Base-by-base conservation (phyloP, 1,284 basidiomycete genomes). In the Phellopilus nigrolimitatus region DNA sequence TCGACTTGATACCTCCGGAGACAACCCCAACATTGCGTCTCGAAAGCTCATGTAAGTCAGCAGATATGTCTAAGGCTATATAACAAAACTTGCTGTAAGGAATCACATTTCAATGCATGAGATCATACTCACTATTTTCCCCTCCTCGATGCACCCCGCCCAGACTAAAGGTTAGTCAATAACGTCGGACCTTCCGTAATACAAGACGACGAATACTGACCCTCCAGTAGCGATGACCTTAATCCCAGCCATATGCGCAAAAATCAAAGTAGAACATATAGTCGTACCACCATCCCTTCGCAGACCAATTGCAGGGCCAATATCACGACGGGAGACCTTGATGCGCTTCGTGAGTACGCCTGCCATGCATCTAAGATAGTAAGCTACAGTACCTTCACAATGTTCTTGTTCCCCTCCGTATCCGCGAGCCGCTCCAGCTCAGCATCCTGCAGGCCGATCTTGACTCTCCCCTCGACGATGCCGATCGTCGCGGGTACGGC, bases 141-240 rank as follows among this genome's bases (percentile, higher is more conserved):
- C 86, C 97, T 10, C 92, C 92, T 4, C 95, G 84, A 68, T 99
- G 97, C 1, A 98, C 97, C 46, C 95, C 92, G 3, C 92, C 92
- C 24, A 91, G 71, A 15, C 88, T 89, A 47, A 25, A 48, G 43
- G 40, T 31, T 37, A 15, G 39, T 21, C 25, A 37, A 52, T 24
- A 31, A 51, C 33, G 21, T 41, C 21, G 31, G n/a, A 19, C 8
- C n/a, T 45, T 39, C n/a, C 41, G 43, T 13, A 25, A 28, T 6
- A n/a, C 21, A 27, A 25, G 4, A 6, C 28, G 40, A 47, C 27
- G 40, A 33, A n/a, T n/a, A 51, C 76, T 68, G 64, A 87, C 87
- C 86, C 87, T 65, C 88, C 88, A 10, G 88, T 91, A 15, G 88
- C 79, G 66, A 91, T 89, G 17, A 90, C 78, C 86, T 85, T 88